Base-by-base conservation (phyloP, 164 flowering plant species). In the Liriodendron chinense region DNA sequence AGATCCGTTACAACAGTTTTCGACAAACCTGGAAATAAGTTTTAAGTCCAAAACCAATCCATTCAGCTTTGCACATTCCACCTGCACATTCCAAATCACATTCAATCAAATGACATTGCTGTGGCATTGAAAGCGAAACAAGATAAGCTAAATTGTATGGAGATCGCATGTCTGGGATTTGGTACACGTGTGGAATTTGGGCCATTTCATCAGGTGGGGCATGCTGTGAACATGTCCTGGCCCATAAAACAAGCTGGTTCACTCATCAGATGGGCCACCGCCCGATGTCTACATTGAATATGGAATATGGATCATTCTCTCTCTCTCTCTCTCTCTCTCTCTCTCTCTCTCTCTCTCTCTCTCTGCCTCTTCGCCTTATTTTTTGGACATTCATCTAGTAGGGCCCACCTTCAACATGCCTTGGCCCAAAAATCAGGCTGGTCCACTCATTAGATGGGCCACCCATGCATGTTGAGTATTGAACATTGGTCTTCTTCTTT, bases 11-110 rank as follows among this genome's bases (percentile, higher is more conserved):
- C 76, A 79, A n/a, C 74, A 65, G 66, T 72, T 72, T 72, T 72
- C 69, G 67, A 74, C 84, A 76, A 53, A 72, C 80, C 80, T 80
- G 43, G 72, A 77, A 82, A 74, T 69, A 77, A 73, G 73, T 74
- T n/a, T 34, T 34, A 73, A 68, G 71, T 68, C 75, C 21, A 75
- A 76, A 73, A 78, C 73, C 80, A 77, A 75, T 75, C 77, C 69
- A 70, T 69, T 65, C 77, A 69, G 68, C 73, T 77, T 75, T 73
- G 68, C 67, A 69, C 43, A 75, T 74, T 82, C 76, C 80, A 73
- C 79, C 85, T 83, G 77, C 81, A 79, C 49, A 75, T 57, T 77
- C 21, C 76, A 34, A 79, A 74, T 47, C 71, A 47, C 9, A 47
- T 57, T 53, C 23, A 71, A 69, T 28, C 3, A 20, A 71, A 50